Evolutionary conservation across 768 basidiomycete genomes (phyloP).

Genomic region (Rhodotorula diobovata): DNA sequence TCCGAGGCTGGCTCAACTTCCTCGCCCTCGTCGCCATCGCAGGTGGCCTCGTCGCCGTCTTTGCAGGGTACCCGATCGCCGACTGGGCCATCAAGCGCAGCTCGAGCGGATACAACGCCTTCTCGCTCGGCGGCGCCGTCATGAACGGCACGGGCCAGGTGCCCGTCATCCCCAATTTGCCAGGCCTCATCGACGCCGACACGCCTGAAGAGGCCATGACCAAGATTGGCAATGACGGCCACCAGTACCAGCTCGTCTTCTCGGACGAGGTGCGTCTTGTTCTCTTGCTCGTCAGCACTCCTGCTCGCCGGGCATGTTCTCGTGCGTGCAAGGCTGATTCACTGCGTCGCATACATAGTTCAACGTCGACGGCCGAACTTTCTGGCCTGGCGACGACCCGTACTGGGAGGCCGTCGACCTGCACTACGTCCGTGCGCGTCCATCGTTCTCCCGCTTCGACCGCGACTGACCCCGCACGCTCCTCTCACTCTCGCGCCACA

Average conservation of each 20-base stretch:
- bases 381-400: constrained; percentile 54
- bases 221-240: constrained; percentile 69
- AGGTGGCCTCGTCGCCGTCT: constrained; percentile 66
- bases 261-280: constrained; percentile 62
- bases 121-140: constrained; percentile 65
- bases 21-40: constrained; percentile 66
- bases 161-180: constrained; percentile 45
- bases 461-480: too few relatives aligned
- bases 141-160: constrained; percentile 67
- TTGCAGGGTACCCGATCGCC: constrained; percentile 83
- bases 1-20: constrained; percentile 77
- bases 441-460: background rate
- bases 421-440: constrained; percentile 47
- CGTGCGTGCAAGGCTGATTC: too few relatives aligned
- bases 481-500: background rate
- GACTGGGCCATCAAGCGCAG: constrained; percentile 48
- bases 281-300: background rate
- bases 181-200: constrained; percentile 66
- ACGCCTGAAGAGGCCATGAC: constrained; percentile 62
- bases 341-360: too few relatives aligned
- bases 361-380: constrained; percentile 65
- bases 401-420: constrained; percentile 49
- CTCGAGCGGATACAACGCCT: constrained; percentile 54
- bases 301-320: too few relatives aligned
- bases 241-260: constrained; percentile 72